Conservation (phyloP, 2,329 filamentous ascomycete species). For the Aureobasidium sp. region DNA sequence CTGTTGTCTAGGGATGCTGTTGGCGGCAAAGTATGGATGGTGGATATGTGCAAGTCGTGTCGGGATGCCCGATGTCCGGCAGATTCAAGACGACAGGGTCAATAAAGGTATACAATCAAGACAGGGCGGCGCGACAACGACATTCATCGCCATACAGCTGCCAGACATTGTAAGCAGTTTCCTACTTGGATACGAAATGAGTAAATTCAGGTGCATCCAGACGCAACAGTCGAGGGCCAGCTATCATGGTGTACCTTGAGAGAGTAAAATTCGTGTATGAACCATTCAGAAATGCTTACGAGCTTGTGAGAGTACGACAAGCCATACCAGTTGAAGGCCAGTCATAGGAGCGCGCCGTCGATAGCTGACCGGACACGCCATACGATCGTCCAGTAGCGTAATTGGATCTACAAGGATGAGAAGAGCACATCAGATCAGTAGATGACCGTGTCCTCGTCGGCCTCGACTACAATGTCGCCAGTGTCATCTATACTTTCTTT, state of each 20-base stretch:
- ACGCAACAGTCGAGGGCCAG: neutral
- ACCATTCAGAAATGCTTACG: neutral
- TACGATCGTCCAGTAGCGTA: neutral
- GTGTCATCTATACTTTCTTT: constrained; percentile 50
- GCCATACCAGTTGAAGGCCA: neutral
- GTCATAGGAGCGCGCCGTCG: neutral
- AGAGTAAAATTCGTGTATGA: neutral
- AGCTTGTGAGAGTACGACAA: neutral
- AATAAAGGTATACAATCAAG: neutral
- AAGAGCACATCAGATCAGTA: constrained; percentile 50
- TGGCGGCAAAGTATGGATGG: neutral
- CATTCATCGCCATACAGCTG: too few species aligned
- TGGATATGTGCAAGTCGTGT: constrained; percentile 6
- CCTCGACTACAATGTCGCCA: constrained; percentile 72
- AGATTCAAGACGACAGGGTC: neutral
- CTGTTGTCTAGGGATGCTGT: neutral
- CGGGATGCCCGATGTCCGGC: neutral
- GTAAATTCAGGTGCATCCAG: neutral
- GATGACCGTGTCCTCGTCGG: constrained; percentile 84
- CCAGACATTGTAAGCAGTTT: neutral
- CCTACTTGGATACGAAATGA: neutral
- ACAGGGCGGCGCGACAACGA: neutral
- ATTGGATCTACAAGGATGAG: neutral
- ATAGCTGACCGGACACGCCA: neutral
- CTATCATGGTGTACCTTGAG: neutral